Conservation (phyloP, 345 rosid genomes). For the Citrus cavaleriei region DNA sequence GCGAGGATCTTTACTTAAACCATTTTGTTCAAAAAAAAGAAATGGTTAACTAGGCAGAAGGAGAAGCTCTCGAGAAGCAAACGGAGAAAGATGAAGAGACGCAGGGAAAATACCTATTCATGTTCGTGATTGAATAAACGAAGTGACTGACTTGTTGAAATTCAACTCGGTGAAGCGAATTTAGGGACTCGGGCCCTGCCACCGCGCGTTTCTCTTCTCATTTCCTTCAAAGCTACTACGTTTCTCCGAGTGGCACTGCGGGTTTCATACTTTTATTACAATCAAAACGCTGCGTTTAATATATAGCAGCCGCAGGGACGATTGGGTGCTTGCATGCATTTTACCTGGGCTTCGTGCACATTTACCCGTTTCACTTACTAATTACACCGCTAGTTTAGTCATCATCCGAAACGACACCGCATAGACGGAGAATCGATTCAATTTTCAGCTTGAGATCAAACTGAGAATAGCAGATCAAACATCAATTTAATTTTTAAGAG, state of each 20-base stretch:
- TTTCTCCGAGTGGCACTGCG: background rate
- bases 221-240: background rate
- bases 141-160: background rate
- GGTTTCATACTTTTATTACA: background rate
- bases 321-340: background rate
- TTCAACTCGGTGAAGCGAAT: background rate
- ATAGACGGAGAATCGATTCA: no score
- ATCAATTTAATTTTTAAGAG: no score
- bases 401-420: no score
- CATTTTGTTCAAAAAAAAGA: background rate
- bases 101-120: background rate
- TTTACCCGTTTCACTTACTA: no score
- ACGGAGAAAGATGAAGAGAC: background rate
- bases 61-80: background rate
- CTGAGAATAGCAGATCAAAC: no score
- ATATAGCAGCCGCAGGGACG: background rate
- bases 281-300: background rate
- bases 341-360: background rate
- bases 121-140: no score
- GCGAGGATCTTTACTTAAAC: no score
- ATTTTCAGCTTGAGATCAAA: no score
- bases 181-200: background rate
- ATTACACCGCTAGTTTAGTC: no score
- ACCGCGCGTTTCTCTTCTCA: conserved; percentile 6
- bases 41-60: no score